Base-by-base conservation (phyloP, 2,329 filamentous ascomycete species). In the Aspergillus arachidicola region DNA sequence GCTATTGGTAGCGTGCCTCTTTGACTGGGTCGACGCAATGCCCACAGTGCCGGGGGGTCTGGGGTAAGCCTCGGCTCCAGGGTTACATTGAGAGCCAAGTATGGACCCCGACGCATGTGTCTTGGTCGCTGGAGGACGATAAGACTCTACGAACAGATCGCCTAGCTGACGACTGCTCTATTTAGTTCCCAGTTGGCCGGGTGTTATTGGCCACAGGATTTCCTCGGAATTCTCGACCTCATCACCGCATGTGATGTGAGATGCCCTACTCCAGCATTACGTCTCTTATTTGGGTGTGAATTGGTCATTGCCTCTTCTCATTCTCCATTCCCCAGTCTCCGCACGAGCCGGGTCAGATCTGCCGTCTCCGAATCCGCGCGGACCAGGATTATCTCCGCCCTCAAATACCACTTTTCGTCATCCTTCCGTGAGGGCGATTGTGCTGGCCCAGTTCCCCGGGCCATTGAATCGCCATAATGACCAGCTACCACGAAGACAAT, bases 21-120 rank as follows among this genome's bases (percentile, higher is more conserved):
- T 28, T 54, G n/a, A 54, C 32, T 21, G 51, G 19, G 11, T 23
- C n/a, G 10, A n/a, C 32, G 21, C n/a, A 16, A 38, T 55, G 14
- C 11, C n/a, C 32, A 55, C 51, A 38, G 34, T 55, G 12, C 51
- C 51, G 32, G 51, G 51, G 51, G 51, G 19, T 30, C 51, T 34
- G 51, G 51, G 51, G 51, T 55, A 55, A 36, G 51, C 51, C 51
- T 55, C 51, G 51, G 51, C 32, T 54, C n/a, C 32, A 38, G 12
- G n/a, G 51, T 38, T 23, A 38, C 32, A 23, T 36, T 38, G 51
- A 7, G 34, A 38, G 16, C 21, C 32, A 38, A 55, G 14, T 21
- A 26, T 38, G 5, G 21, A 21, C 21, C 34, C 51, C 51, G 51
- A 55, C 16, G 51, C 51, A 55, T 55, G 51, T 55, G 51, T 38